Percentiles rank a stretch among this genome's conserved stretches.
Conservation (phyloP, 306 rosid species). For the Hippophae rhamnoides region DNA sequence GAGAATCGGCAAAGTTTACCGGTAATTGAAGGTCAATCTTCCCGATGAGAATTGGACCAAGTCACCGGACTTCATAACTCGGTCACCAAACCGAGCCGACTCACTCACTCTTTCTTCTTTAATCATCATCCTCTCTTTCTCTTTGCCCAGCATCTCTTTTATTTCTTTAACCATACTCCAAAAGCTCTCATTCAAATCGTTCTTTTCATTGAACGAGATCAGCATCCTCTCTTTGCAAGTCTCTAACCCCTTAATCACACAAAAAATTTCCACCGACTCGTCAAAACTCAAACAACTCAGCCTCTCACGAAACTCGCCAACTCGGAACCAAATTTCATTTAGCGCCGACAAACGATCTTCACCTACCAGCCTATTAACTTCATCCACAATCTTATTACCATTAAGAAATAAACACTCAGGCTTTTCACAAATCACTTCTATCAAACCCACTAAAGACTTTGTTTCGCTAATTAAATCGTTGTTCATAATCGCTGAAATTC, state of each 20-base stretch:
- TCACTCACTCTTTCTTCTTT: slow-evolving; percentile 17
- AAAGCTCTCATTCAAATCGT: slow-evolving; percentile 18
- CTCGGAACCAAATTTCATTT: slow-evolving; percentile 25
- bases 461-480: slow-evolving; percentile 37
- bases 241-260: slow-evolving; percentile 51
- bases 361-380: slow-evolving; percentile 32
- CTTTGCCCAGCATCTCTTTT: slow-evolving; percentile 24
- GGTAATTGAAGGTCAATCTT: slow-evolving; percentile 24
- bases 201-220: slow-evolving; percentile 7
- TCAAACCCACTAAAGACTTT: slow-evolving; percentile 36
- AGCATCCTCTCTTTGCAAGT: slow-evolving; percentile 33
- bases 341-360: slow-evolving; percentile 32
- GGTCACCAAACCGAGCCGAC: slow-evolving; percentile 44
- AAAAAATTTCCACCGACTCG: slow-evolving; percentile 57
- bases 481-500: slow-evolving; percentile 32
- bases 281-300: slow-evolving; percentile 44
- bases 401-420: slow-evolving; percentile 23
- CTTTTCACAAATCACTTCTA: slow-evolving; percentile 35
- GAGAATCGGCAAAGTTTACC: neutral
- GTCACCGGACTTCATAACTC: slow-evolving; percentile 20
- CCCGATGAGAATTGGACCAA: slow-evolving; percentile 37
- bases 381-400: slow-evolving; percentile 38
- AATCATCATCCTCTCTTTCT: slow-evolving; percentile 12
- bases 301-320: slow-evolving; percentile 50
- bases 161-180: slow-evolving; percentile 43